phyloP scores from a whole-genome alignment of 1,284 basidiomycete species.

The Wolfiporia cocos region DNA sequence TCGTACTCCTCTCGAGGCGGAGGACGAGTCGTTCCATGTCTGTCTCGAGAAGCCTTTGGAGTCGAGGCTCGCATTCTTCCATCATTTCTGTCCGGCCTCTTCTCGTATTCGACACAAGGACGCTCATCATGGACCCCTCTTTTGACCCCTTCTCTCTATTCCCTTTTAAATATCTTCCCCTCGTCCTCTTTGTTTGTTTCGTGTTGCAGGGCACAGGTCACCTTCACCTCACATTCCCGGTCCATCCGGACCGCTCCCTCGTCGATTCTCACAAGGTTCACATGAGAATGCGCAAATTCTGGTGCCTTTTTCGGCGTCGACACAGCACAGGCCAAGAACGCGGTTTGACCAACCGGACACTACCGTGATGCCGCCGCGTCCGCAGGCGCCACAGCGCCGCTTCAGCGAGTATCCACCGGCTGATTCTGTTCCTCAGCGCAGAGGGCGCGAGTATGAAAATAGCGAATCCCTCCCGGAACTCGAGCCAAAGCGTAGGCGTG shows the following conservation, averaged over 20 bases:
- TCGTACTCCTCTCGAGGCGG: constrained; percentile 43
- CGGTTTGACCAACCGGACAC: constrained; percentile 12
- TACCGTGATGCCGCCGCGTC: constrained; percentile 9
- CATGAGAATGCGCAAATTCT: constrained; percentile 5
- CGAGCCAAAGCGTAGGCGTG: constrained; percentile 28
- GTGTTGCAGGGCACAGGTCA: constrained; percentile 51
- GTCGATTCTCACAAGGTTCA: constrained; percentile 8
- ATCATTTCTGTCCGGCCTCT: constrained; percentile 37
- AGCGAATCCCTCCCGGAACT: constrained; percentile 16
- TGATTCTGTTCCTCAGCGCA: constrained; percentile 23
- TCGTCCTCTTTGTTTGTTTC: constrained; percentile 31
- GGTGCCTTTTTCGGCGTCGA: neutral
- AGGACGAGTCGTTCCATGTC: constrained; percentile 35
- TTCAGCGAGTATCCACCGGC: constrained; percentile 11
- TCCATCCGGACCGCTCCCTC: constrained; percentile 12
- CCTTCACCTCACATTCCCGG: constrained; percentile 25
- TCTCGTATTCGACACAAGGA: constrained; percentile 45
- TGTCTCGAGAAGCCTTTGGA: constrained; percentile 48
- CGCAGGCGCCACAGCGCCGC: neutral
- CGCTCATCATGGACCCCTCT: constrained; percentile 46
- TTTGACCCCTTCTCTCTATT: constrained; percentile 28
- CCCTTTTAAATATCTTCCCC: constrained; percentile 30
- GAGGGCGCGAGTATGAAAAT: constrained; percentile 22
- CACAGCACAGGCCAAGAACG: constrained; percentile 13
- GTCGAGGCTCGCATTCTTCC: constrained; percentile 37